Conservation (phyloP, 2,329 filamentous ascomycete genomes). For the Diaporthe citrichinensis region DNA sequence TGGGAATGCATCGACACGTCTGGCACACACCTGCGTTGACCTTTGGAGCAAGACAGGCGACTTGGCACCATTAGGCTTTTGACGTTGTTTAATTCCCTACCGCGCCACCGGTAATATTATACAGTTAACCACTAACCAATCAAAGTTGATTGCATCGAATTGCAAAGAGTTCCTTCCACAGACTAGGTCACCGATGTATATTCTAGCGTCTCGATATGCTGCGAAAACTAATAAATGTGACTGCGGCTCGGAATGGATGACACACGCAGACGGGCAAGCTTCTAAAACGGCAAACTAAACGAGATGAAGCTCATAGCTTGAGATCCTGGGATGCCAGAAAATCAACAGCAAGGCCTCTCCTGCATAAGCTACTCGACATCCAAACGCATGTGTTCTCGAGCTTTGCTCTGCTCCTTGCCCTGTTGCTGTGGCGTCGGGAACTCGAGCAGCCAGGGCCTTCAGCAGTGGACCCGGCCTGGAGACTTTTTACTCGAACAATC, state of each 20-base stretch:
- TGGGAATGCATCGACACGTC: background rate
- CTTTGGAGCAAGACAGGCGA: background rate
- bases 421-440: background rate
- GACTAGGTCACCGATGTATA: background rate
- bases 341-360: background rate
- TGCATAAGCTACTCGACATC: background rate
- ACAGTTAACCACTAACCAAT: background rate
- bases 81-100: background rate
- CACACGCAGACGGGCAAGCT: background rate
- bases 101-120: background rate
- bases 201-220: background rate
- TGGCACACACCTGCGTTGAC: background rate
- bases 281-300: background rate
- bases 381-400: background rate
- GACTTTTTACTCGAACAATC: background rate
- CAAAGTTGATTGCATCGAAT: background rate
- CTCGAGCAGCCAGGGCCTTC: background rate
- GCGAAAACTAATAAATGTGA: background rate
- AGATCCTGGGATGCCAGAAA: background rate
- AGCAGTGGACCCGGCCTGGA: too few species aligned
- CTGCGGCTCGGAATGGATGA: background rate
- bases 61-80: slow-evolving; percentile 2
- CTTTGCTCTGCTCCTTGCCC: background rate
- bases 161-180: slow-evolving; percentile 2
- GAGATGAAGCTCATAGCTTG: background rate